These are phyloP conservation scores for Zarea fungicola DNA, from an alignment of 2,329 filamentous ascomycete genomes.

Conservation along the genomic window DNA sequence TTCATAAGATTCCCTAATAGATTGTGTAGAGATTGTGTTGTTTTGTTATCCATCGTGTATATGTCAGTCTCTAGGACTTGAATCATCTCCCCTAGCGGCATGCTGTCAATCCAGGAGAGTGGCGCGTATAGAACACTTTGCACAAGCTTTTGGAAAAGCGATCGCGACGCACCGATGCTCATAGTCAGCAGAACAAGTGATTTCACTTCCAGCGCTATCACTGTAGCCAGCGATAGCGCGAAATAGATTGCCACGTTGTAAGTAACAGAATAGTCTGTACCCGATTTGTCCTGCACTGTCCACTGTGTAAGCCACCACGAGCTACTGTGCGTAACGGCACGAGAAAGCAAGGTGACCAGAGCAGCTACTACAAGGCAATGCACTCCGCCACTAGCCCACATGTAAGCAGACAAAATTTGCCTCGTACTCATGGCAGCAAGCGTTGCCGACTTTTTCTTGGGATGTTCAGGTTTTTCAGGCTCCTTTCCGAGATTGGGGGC, in stretches of 20 bases:
- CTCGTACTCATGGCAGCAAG: neutral
- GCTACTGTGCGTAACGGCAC: neutral
- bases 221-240: neutral
- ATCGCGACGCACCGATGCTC: conserved; percentile 2
- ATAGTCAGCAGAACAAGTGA: neutral
- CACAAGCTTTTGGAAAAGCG: conserved; percentile 9
- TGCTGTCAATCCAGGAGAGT: conserved; percentile 10
- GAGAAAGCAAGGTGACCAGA: neutral
- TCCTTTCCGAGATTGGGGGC: neutral
- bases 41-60: conserved; percentile 10
- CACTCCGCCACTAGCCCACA: conserved; percentile 9
- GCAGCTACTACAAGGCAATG: neutral
- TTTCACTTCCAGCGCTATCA: neutral
- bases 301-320: conserved; percentile 14
- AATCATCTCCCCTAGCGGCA: conserved; percentile 6
- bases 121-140: conserved; percentile 5
- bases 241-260: conserved; percentile 8
- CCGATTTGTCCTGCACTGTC: neutral
- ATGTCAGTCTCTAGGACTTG: conserved; percentile 10
- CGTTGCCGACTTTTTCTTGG: neutral
- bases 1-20: neutral
- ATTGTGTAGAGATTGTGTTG: neutral
- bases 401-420: conserved; percentile 8
- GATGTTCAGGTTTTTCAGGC: neutral
- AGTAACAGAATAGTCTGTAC: neutral